Conservation (phyloP, 306 rosid genomes). For the barrel medic (Medicago truncatula) region MtrunA17r5.0-ANR NC_053045.1:26302001-26302500, state of each 20-base stretch:
- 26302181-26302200: constrained; percentile 31
- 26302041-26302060: constrained; percentile 24
- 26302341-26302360: background rate
- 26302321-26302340: background rate
- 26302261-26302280: too few relatives aligned
- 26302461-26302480: too few relatives aligned
- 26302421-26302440: background rate
- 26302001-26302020: constrained; percentile 39
- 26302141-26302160: constrained; percentile 30
- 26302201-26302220: constrained; percentile 28
- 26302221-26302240: background rate
- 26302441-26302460: too few relatives aligned
- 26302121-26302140: constrained; percentile 25
- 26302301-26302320: constrained; percentile 3
- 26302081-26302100: background rate
- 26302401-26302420: background rate
- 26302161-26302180: constrained; percentile 38
- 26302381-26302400: background rate
- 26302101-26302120: constrained; percentile 31
- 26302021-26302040: constrained; percentile 34
- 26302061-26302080: constrained; percentile 23
- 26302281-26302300: constrained; percentile 17
- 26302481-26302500: too few relatives aligned
- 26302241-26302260: background rate
- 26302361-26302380: background rate